phyloP scores from a whole-genome alignment of 352 stramenopile genomes.

The Detonula confervacea region DNA sequence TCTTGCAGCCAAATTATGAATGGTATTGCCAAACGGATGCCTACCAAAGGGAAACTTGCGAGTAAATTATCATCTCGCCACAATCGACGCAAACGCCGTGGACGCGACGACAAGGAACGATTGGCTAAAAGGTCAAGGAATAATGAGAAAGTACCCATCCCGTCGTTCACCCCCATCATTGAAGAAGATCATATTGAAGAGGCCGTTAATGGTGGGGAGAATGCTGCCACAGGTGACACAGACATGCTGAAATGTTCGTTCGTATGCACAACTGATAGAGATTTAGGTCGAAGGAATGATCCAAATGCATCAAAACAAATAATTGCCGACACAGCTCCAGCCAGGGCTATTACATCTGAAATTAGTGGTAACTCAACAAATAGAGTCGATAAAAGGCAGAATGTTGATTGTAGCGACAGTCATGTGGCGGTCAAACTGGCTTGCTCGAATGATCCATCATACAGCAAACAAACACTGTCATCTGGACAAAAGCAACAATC shows the following conservation, averaged over 20 bases:
- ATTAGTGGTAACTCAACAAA: conserved; percentile 2
- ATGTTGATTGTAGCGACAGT: neutral
- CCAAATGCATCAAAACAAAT: neutral
- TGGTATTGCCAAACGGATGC: neutral
- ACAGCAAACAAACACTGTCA: no score
- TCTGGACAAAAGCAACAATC: neutral
- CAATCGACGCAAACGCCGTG: conserved; percentile 33
- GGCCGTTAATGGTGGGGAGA: conserved; percentile 1
- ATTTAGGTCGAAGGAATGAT: neutral
- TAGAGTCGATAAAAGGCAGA: neutral
- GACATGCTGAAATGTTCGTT: neutral
- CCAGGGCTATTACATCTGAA: neutral
- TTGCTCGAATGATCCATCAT: neutral
- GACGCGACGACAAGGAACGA: no score
- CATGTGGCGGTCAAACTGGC: neutral
- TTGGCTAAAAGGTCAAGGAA: conserved; percentile 10
- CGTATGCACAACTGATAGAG: neutral
- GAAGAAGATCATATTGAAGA: conserved; percentile 8
- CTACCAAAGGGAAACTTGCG: neutral
- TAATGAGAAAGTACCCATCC: conserved; percentile 23
- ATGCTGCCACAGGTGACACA: neutral
- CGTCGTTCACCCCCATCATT: conserved; percentile 28
- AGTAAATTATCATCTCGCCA: conserved; percentile 36
- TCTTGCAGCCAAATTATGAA: neutral
- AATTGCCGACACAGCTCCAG: neutral